phyloP scores from a whole-genome alignment of 345 rosid species.

The Kandelia obovata region DNA sequence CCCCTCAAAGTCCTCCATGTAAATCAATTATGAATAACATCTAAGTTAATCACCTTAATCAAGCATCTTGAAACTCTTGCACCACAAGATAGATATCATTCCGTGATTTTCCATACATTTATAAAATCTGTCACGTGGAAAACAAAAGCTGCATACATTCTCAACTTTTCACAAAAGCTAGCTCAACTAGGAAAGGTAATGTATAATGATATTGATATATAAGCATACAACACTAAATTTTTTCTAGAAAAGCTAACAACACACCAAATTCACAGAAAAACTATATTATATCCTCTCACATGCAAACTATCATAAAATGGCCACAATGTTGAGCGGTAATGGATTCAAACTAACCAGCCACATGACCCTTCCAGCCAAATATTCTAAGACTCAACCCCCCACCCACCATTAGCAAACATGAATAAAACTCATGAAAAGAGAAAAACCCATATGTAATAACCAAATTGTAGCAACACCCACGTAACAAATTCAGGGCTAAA shows the following conservation, averaged over 20 bases:
- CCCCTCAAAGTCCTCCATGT: constrained; percentile 5
- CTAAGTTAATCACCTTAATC: background rate
- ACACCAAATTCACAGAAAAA: background rate
- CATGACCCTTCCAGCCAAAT: background rate
- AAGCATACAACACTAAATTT: background rate
- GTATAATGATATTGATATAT: background rate
- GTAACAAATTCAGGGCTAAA: background rate
- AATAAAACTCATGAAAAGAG: background rate
- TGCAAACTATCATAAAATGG: too few relatives aligned
- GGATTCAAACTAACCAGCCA: too few relatives aligned
- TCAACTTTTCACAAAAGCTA: background rate
- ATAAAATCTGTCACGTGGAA: background rate
- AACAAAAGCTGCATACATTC: background rate
- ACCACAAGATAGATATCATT: background rate
- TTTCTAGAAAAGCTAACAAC: background rate
- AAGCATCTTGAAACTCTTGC: constrained; percentile 3
- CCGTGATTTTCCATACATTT: background rate
- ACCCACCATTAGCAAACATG: background rate
- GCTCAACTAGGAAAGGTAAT: too few relatives aligned
- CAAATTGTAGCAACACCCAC: background rate
- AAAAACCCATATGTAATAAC: background rate
- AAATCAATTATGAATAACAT: background rate
- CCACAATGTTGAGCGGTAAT: too few relatives aligned
- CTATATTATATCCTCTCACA: too few relatives aligned
- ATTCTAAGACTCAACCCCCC: background rate